These are phyloP conservation scores for Suhomyces wounanorum DNA, from an alignment of 1,139 yeast genomes.

Conservation along the genomic window DNA sequence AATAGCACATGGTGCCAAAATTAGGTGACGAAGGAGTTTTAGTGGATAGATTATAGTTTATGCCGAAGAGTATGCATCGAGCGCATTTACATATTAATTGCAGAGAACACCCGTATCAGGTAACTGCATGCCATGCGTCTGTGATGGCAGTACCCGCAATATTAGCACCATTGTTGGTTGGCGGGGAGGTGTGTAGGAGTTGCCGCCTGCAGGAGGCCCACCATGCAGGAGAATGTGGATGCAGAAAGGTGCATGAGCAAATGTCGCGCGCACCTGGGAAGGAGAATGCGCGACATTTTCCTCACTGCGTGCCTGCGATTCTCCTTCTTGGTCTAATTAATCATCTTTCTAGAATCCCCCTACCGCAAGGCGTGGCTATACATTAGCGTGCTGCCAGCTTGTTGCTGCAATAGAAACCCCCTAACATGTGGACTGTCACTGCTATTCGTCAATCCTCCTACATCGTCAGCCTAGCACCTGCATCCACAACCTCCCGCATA, in stretches of 20 bases:
- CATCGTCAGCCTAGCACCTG: background rate
- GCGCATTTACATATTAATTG: background rate
- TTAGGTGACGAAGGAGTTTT: background rate
- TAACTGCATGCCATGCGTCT: background rate
- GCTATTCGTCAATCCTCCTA: background rate
- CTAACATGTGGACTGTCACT: background rate
- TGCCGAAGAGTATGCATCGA: background rate
- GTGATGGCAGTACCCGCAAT: no score
- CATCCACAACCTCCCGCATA: no score
- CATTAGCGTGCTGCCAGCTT: background rate
- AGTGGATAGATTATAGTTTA: background rate
- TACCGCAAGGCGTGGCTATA: background rate
- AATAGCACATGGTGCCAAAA: no score
- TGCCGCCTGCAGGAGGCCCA: no score
- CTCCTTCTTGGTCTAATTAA: background rate
- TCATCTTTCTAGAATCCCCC: background rate
- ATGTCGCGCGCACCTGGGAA: no score
- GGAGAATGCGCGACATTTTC: background rate
- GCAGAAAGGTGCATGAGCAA: background rate
- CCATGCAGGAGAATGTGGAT: background rate
- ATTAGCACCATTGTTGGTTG: no score
- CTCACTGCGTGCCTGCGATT: background rate
- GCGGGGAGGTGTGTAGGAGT: background rate
- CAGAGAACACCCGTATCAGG: background rate
- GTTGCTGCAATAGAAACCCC: background rate